These are phyloP conservation scores for Lasiosphaeria miniovina DNA, from an alignment of 495 filamentous ascomycete species.

Conservation along the genomic window DNA sequence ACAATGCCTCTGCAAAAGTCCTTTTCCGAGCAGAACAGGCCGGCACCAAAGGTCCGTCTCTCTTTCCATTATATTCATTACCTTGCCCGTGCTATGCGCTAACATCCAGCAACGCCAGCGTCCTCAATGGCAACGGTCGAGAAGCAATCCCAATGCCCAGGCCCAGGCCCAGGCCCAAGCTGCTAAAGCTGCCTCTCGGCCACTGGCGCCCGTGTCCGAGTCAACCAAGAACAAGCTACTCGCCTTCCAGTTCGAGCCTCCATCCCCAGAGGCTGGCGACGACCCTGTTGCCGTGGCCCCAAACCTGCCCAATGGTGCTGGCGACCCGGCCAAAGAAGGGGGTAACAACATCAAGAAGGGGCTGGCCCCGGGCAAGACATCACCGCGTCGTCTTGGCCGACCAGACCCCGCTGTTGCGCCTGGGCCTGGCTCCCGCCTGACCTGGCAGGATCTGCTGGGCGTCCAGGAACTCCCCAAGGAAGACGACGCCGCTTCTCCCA, in stretches of 20 bases:
- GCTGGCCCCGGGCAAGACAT: constrained; percentile 6
- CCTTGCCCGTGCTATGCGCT: constrained; percentile 1
- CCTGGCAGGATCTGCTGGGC: constrained; percentile 77
- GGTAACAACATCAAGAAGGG: background rate
- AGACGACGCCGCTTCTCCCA: constrained; percentile 44
- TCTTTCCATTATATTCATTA: background rate
- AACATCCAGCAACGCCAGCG: constrained; percentile 23
- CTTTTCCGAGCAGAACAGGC: constrained; percentile 45
- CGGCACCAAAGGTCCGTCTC: constrained; percentile 18
- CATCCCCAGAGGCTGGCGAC: constrained; percentile 13
- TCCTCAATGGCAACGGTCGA: constrained; percentile 48
- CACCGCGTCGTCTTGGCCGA: constrained; percentile 17
- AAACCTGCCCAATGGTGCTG: constrained; percentile 4
- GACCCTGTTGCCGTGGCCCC: background rate
- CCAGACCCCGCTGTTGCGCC: constrained; percentile 67
- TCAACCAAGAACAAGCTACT: constrained; percentile 50
- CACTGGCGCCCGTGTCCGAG: constrained; percentile 44
- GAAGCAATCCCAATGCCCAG: constrained; percentile 41
- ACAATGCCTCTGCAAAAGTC: constrained; percentile 45
- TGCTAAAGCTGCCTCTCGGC: constrained; percentile 13
- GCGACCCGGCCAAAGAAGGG: constrained; percentile 15
- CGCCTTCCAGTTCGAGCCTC: constrained; percentile 42
- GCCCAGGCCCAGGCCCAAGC: constrained; percentile 3
- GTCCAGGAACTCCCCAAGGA: constrained; percentile 52
- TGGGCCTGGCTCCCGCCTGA: constrained; percentile 67